Evolutionary conservation across 2,329 filamentous ascomycete species (phyloP), one percentile per base, ranked within the genome.

Genomic region (Didymella lethalis): DNA sequence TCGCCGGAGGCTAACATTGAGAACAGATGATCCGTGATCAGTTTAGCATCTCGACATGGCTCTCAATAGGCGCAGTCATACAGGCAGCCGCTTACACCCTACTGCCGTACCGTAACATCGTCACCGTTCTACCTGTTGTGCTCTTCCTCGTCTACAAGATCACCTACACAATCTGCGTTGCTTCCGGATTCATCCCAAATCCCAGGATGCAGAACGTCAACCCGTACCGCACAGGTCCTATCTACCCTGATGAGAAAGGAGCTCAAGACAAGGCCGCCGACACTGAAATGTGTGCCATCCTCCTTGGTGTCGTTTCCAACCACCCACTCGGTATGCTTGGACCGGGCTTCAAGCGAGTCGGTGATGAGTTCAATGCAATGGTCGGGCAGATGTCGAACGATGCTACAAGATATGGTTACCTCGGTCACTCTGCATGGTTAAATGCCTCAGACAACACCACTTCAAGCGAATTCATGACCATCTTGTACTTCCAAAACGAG

Each of bases 401-500:
- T 7, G 57, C 57, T 3, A 54, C 54, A 0, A 47, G 4, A 4
- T 41, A 59, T n/a, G 54, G 57, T 0, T 61, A 53, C 26, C 38
- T 63, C 3, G 57, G 57, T 1, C 41, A 34, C 16, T 61, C 57
- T 6, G 11, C 38, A 2, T 63, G 61, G 61, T 16, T 61, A 6
- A 54, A 56, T 26, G 57, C 54, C 0, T 10, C 11, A 2, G 51
- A 61, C 20, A 54, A 52, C 34, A 45, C 46, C 1, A 58, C 54
- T 3, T 47, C 50, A 7, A 63, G 54, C 28, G 57, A 61, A 48
- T 54, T 50, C 32, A 54, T 60, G 44, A 40, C 31, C 1, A 59
- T 61, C 5, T 4, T 61, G 32, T 63, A 59, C 26, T 61, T 61
- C 45, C 54, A 61, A 34, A 63, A 63, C 32, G 57, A 63, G 41